Evolutionary conservation across 2,329 filamentous ascomycete genomes (phyloP).

Genomic region (Colletotrichum lindemuthianum): DNA sequence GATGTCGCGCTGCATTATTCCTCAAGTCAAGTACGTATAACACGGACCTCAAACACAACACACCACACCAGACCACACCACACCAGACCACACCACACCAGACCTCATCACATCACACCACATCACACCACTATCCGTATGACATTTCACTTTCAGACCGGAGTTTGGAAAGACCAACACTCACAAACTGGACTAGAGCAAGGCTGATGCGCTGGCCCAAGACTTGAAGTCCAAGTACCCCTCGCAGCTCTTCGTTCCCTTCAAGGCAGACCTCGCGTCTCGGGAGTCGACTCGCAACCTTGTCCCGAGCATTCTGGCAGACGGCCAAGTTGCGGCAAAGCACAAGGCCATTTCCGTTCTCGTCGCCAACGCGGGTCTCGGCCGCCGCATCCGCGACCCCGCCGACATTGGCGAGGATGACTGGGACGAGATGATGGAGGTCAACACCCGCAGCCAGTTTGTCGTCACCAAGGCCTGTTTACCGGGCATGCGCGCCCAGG

Average conservation of each 20-base stretch:
- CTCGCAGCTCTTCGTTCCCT: constrained; percentile 42
- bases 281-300: constrained; percentile 41
- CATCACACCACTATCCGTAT: too few relatives aligned
- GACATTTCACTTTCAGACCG: too few relatives aligned
- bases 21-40: constrained; percentile 43
- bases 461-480: constrained; percentile 46
- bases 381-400: constrained; percentile 47
- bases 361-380: constrained; percentile 46
- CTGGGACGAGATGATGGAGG: constrained; percentile 49
- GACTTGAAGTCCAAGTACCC: constrained; percentile 41
- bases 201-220: constrained; percentile 43
- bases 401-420: constrained; percentile 47
- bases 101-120: background rate
- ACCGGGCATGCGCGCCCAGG: constrained; percentile 44
- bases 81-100: too few relatives aligned
- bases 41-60: constrained; percentile 7
- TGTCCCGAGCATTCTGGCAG: constrained; percentile 38
- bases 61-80: background rate
- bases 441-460: constrained; percentile 47
- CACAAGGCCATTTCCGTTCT: constrained; percentile 45
- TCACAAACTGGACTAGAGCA: constrained; percentile 38
- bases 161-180: background rate
- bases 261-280: constrained; percentile 42
- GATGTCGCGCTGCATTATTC: constrained; percentile 48
- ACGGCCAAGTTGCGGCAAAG: constrained; percentile 33